A percentile compares a stretch with the other conserved stretches of the same genome.
These are phyloP conservation scores for Fusarium veterinarium DNA, from an alignment of 2,329 filamentous ascomycete species.

Conservation along the genomic window DNA sequence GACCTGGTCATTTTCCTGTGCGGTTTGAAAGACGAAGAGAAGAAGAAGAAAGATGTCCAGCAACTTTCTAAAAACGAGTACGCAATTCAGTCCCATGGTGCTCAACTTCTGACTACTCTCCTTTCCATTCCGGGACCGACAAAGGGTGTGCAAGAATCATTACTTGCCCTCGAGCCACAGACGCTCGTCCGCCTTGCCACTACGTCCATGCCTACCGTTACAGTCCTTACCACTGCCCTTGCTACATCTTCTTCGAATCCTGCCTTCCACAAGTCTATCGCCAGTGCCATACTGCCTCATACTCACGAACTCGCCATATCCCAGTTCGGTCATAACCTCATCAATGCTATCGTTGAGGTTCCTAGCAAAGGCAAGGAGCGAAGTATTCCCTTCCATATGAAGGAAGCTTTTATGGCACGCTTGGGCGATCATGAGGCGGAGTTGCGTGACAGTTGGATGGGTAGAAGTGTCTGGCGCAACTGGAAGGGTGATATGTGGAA, in stretches of 20 bases:
- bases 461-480: conserved; percentile 66
- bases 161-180: conserved; percentile 68
- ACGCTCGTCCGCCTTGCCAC: conserved; percentile 73
- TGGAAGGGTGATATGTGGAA: conserved; percentile 71
- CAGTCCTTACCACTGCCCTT: conserved; percentile 64
- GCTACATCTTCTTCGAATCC: conserved; percentile 60
- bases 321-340: conserved; percentile 62
- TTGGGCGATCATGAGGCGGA: conserved; percentile 61
- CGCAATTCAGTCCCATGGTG: conserved; percentile 74
- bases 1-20: conserved; percentile 63
- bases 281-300: conserved; percentile 60
- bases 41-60: conserved; percentile 51
- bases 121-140: conserved; percentile 78
- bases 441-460: conserved; percentile 65
- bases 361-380: conserved; percentile 62
- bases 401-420: conserved; percentile 64
- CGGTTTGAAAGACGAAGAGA: conserved; percentile 54
- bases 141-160: conserved; percentile 78
- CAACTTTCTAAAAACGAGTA: conserved; percentile 67
- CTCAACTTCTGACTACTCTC: conserved; percentile 83
- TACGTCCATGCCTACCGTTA: conserved; percentile 60
- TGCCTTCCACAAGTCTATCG: conserved; percentile 67
- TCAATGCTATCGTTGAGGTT: conserved; percentile 61
- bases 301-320: conserved; percentile 60
- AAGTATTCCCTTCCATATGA: conserved; percentile 67